Evolutionary conservation across 1,284 basidiomycete species (phyloP).

Genomic region (Leccinum pachyderme): DNA sequence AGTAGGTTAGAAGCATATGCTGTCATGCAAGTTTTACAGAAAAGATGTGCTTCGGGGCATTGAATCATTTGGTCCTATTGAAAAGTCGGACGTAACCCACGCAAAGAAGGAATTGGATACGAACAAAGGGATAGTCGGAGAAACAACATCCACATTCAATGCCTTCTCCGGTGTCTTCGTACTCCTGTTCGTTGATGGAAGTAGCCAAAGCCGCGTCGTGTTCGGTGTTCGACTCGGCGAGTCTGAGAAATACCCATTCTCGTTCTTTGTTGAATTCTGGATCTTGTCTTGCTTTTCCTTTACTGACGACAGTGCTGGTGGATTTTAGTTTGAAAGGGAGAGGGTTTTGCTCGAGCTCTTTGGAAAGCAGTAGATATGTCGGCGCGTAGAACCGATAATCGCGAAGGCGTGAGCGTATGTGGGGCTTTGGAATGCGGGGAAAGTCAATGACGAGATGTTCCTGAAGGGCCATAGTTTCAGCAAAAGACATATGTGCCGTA

Average conservation of each 20-base stretch:
- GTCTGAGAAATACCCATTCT: conserved; percentile 41
- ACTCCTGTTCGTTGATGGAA: conserved; percentile 36
- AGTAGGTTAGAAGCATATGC: conserved; percentile 49
- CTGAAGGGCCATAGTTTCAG: conserved; percentile 30
- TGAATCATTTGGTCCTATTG: conserved; percentile 76
- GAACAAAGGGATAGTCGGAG: conserved; percentile 63
- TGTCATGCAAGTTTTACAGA: conserved; percentile 61
- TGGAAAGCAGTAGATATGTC: conserved; percentile 46
- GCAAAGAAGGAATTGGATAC: conserved; percentile 29
- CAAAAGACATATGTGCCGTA: conserved; percentile 2
- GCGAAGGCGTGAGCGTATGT: conserved; percentile 44
- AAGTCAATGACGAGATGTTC: conserved; percentile 56
- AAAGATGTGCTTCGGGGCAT: conserved; percentile 79
- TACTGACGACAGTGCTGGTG: conserved; percentile 35
- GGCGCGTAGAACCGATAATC: conserved; percentile 58
- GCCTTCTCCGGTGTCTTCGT: conserved; percentile 48
- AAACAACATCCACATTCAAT: conserved; percentile 88
- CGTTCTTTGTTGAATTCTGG: conserved; percentile 47
- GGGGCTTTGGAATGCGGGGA: conserved; percentile 51
- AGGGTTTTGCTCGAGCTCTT: conserved; percentile 33
- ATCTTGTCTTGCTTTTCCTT: conserved; percentile 44
- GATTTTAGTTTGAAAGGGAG: conserved; percentile 44
- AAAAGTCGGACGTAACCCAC: conserved; percentile 3
- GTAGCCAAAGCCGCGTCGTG: conserved; percentile 25
- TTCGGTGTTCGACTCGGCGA: conserved; percentile 9